phyloP scores from a whole-genome alignment of 805 yeast genomes.

The Kuraishia ogatae region DNA sequence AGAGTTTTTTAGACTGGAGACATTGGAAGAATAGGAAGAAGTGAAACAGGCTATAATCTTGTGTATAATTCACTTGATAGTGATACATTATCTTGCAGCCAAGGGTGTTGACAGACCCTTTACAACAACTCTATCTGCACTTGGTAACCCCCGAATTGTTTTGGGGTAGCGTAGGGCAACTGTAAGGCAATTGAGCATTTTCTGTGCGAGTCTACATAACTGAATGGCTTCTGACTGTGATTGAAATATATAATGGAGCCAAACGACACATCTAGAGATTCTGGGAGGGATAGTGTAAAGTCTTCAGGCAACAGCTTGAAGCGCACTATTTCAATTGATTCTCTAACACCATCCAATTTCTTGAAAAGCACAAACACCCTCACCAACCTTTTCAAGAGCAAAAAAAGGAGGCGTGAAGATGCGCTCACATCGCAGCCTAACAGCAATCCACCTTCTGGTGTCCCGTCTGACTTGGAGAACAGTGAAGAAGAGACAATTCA shows the following conservation, averaged over 20 bases:
- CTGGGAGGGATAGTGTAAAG: background rate
- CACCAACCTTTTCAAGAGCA: background rate
- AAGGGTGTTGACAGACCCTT: no score
- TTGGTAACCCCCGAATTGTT: no score
- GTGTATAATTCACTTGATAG: no score
- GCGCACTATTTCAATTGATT: conserved; percentile 2
- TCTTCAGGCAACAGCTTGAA: background rate
- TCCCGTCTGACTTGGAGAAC: background rate
- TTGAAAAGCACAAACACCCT: conserved; percentile 1
- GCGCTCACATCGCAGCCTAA: background rate
- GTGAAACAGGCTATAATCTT: no score
- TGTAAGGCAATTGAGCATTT: no score
- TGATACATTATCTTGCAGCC: no score
- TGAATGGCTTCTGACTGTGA: no score
- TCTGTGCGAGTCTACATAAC: no score
- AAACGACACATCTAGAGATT: background rate
- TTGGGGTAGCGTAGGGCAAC: no score
- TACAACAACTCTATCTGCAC: no score
- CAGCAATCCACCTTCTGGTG: background rate
- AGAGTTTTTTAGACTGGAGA: background rate
- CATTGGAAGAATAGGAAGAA: no score
- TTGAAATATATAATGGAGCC: background rate
- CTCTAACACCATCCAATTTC: background rate
- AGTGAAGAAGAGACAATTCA: background rate
- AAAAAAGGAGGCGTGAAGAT: conserved; percentile 2